phyloP scores from a whole-genome alignment of 352 stramenopile genomes.

The Blastocystis sp. region DNA sequence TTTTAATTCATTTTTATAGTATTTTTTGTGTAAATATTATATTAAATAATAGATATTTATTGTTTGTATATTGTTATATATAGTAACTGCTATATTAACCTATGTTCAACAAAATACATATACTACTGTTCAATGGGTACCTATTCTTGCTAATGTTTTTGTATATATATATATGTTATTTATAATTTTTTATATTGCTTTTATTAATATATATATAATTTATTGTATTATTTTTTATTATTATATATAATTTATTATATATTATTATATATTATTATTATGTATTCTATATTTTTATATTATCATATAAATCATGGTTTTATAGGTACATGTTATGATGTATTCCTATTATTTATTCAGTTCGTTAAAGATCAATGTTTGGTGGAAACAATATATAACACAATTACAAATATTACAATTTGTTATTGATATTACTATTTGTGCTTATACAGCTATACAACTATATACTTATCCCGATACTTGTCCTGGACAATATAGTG shows the following conservation, averaged over 20 bases:
- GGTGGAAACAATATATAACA: slow-evolving; percentile 35
- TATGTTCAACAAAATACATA: slow-evolving; percentile 38
- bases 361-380: slow-evolving; percentile 21
- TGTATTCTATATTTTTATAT: too few species aligned
- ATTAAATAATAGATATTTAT: too few species aligned
- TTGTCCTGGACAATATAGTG: slow-evolving; percentile 1
- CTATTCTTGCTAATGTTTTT: slow-evolving; percentile 32
- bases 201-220: too few species aligned
- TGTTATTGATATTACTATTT: slow-evolving; percentile 23
- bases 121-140: slow-evolving; percentile 33
- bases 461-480: neutral
- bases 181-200: too few species aligned
- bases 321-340: slow-evolving; percentile 33
- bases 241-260: too few species aligned
- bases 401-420: slow-evolving; percentile 36
- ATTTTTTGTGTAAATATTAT: neutral
- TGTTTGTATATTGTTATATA: too few species aligned
- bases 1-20: neutral
- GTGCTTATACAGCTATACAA: slow-evolving; percentile 13
- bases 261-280: too few species aligned
- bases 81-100: slow-evolving; percentile 32
- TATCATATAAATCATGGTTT: too few species aligned
- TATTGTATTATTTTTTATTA: too few species aligned
- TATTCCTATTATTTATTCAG: slow-evolving; percentile 33
- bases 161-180: neutral